A percentile compares a stretch with the other conserved stretches of the same genome.
phyloP scores from a whole-genome alignment of 768 basidiomycete genomes.

The Candolleomyces aberdarensis region DNA sequence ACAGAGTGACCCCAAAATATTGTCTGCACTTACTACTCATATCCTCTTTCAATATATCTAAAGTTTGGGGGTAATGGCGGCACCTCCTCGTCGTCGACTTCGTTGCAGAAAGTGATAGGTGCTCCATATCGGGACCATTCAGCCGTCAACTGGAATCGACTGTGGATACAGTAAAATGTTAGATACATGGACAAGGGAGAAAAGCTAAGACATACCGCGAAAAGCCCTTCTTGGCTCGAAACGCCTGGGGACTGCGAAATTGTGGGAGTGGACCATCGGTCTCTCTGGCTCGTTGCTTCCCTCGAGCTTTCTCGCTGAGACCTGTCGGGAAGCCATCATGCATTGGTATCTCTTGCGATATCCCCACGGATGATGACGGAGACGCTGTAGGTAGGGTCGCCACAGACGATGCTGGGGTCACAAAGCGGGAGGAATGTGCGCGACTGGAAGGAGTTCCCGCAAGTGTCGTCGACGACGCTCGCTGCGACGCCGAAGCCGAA shows the following conservation, averaged over 20 bases:
- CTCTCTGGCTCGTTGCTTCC: neutral
- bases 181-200: neutral
- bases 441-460: neutral
- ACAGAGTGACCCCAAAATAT: neutral
- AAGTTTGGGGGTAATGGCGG: conserved; percentile 45
- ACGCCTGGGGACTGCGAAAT: neutral
- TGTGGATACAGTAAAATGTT: conserved; percentile 2
- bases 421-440: neutral
- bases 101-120: conserved; percentile 33
- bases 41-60: conserved; percentile 50
- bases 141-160: conserved; percentile 25
- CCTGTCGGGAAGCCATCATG: neutral
- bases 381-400: neutral
- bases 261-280: neutral
- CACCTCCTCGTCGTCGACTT: conserved; percentile 40
- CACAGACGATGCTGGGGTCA: conserved; percentile 14
- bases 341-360: neutral
- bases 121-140: conserved; percentile 34
- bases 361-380: neutral
- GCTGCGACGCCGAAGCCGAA: neutral
- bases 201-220: neutral
- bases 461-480: neutral
- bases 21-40: conserved; percentile 39
- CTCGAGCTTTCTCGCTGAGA: conserved; percentile 8
- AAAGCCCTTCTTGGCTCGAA: neutral